Conservation (phyloP, 495 filamentous ascomycete genomes). For the Neurospora africana region DNA sequence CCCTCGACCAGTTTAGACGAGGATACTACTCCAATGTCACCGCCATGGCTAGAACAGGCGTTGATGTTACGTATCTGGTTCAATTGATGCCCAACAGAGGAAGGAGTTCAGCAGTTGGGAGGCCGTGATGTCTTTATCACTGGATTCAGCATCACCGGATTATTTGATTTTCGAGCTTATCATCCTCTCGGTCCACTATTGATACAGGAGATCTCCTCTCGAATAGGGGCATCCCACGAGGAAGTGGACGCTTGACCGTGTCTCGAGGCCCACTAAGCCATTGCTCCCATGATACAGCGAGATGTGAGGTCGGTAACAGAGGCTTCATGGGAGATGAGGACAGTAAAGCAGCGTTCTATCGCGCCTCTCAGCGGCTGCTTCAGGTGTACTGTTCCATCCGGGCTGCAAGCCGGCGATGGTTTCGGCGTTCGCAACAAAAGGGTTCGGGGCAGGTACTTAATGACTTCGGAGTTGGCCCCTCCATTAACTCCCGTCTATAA, state of each 20-base stretch:
- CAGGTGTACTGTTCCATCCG: neutral
- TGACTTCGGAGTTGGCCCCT: neutral
- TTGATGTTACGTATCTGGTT: neutral
- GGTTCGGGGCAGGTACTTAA: neutral
- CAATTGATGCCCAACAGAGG: neutral
- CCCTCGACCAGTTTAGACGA: neutral
- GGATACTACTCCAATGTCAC: neutral
- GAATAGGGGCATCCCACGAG: neutral
- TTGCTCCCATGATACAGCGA: neutral
- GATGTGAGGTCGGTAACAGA: neutral
- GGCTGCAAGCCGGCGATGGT: neutral
- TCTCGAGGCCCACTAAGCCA: neutral
- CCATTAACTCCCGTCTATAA: neutral
- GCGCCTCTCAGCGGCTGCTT: neutral
- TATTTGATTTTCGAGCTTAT: neutral
- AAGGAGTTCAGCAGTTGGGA: neutral
- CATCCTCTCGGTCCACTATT: neutral
- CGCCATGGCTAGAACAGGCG: neutral
- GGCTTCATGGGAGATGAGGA: neutral
- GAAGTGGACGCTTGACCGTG: neutral
- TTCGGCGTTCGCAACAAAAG: neutral
- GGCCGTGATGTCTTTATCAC: neutral
- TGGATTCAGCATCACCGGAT: neutral
- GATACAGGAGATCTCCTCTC: neutral
- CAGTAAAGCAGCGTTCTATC: neutral